A percentile compares a stretch with the other conserved stretches of the same genome.
Evolutionary conservation across 2,329 filamentous ascomycete species (phyloP).

Genomic region (Colletotrichum euphorbiae): DNA sequence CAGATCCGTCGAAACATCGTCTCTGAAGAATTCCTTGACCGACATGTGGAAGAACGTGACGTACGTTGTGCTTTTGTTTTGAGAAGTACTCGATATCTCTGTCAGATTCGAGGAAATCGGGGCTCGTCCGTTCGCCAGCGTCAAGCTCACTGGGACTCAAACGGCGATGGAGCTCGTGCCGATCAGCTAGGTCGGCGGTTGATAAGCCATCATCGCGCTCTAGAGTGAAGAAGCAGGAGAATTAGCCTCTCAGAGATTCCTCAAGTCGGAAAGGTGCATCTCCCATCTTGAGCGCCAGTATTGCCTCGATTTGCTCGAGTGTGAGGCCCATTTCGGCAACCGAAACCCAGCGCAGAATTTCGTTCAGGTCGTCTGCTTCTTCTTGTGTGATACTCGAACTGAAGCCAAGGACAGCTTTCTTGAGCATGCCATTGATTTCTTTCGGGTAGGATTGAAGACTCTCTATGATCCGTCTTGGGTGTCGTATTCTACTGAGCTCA

Average conservation of each 20-base stretch:
- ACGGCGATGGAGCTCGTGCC: conserved; percentile 49
- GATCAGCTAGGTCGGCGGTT: conserved; percentile 54
- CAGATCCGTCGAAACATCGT: conserved; percentile 45
- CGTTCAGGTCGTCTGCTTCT: conserved; percentile 57
- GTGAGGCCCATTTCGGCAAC: conserved; percentile 58
- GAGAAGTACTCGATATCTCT: conserved; percentile 55
- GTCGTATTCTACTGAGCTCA: conserved; percentile 59
- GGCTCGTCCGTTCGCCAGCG: conserved; percentile 34
- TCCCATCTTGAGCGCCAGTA: conserved; percentile 56
- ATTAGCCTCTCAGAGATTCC: conserved; percentile 57
- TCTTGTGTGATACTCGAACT: conserved; percentile 53
- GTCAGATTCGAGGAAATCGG: conserved; percentile 48
- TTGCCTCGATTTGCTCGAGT: conserved; percentile 57
- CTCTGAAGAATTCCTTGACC: conserved; percentile 53
- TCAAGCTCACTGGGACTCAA: conserved; percentile 9
- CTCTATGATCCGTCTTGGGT: conserved; percentile 57
- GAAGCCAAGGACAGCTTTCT: conserved; percentile 55
- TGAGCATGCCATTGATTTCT: conserved; percentile 57
- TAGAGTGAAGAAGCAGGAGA: conserved; percentile 59
- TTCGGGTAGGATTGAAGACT: conserved; percentile 58
- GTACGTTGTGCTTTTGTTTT: conserved; percentile 54
- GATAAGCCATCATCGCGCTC: conserved; percentile 57
- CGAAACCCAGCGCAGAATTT: conserved; percentile 59
- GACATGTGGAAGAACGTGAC: conserved; percentile 56
- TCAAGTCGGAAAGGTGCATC: conserved; percentile 55